These are phyloP conservation scores for Boletus albobrunnescens DNA, from an alignment of 1,284 basidiomycete genomes.

Conservation along the genomic window DNA sequence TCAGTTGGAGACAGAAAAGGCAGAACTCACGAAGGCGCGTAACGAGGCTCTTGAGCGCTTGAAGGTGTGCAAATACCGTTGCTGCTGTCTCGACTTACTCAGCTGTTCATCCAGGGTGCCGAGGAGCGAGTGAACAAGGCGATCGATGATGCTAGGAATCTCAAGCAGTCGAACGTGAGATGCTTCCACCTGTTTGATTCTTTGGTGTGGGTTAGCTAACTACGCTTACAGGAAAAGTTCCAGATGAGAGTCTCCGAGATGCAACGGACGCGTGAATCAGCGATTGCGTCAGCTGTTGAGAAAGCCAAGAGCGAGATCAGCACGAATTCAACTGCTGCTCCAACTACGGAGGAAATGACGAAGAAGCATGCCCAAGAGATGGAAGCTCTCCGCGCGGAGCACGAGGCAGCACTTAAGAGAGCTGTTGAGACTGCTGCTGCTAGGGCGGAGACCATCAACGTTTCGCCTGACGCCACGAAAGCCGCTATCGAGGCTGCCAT, in stretches of 20 bases:
- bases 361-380: slow-evolving; percentile 60
- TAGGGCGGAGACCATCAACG: slow-evolving; percentile 32
- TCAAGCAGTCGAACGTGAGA: slow-evolving; percentile 37
- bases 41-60: slow-evolving; percentile 55
- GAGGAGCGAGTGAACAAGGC: slow-evolving; percentile 47
- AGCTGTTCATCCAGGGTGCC: slow-evolving; percentile 35
- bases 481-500: slow-evolving; percentile 50
- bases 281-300: slow-evolving; percentile 52
- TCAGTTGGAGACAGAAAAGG: slow-evolving; percentile 57
- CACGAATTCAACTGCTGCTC: slow-evolving; percentile 18
- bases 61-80: slow-evolving; percentile 41
- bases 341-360: slow-evolving; percentile 37
- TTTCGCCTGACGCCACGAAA: slow-evolving; percentile 32
- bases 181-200: not conserved
- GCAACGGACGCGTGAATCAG: slow-evolving; percentile 37
- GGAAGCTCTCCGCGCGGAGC: slow-evolving; percentile 48
- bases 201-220: slow-evolving; percentile 3
- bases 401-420: slow-evolving; percentile 53
- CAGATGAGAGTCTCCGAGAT: slow-evolving; percentile 38
- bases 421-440: slow-evolving; percentile 49
- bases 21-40: slow-evolving; percentile 50
- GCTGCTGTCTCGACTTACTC: not conserved
- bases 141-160: slow-evolving; percentile 43
- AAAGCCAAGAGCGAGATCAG: slow-evolving; percentile 47
- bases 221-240: slow-evolving; percentile 43